phyloP scores from a whole-genome alignment of 2,329 filamentous ascomycete genomes.

The Monilinia polystroma region DNA sequence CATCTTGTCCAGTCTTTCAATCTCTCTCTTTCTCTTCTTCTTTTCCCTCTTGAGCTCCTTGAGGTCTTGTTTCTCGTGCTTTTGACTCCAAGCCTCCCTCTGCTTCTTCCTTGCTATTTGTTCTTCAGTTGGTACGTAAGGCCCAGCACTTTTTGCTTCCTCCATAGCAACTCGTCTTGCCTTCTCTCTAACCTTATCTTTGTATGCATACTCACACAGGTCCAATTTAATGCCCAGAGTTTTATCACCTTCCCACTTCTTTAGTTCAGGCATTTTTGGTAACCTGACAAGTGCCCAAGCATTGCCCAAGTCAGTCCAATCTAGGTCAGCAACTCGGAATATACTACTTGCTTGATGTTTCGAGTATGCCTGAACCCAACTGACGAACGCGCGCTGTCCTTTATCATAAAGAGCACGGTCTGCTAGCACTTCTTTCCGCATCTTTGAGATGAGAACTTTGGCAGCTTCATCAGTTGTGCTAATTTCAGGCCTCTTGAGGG shows the following conservation, averaged over 20 bases:
- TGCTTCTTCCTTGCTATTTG: conserved; percentile 57
- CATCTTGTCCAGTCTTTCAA: conserved; percentile 62
- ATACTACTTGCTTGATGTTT: conserved; percentile 91
- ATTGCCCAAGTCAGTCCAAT: conserved; percentile 78
- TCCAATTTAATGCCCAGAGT: conserved; percentile 62
- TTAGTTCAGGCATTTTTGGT: conserved; percentile 91
- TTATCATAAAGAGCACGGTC: conserved; percentile 70
- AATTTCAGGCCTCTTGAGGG: conserved; percentile 58
- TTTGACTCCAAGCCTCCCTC: conserved; percentile 71
- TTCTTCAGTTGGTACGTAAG: conserved; percentile 43
- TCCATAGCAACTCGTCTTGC: conserved; percentile 57
- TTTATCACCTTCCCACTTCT: conserved; percentile 68
- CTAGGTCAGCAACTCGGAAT: conserved; percentile 76
- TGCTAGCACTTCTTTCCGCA: conserved; percentile 56
- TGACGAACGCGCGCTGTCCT: conserved; percentile 87
- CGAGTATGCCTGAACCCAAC: conserved; percentile 86
- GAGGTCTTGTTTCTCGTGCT: conserved; percentile 63
- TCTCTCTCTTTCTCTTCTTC: conserved; percentile 62
- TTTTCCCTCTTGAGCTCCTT: conserved; percentile 63
- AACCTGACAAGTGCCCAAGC: conserved; percentile 85
- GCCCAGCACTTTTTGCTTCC: conserved; percentile 48
- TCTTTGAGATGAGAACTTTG: conserved; percentile 52
- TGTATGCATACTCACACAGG: conserved; percentile 67
- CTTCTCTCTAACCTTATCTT: conserved; percentile 69
- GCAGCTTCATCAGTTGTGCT: conserved; percentile 62